phyloP scores from a whole-genome alignment of 83 land plant genomes.

The Picea mariana region DNA sequence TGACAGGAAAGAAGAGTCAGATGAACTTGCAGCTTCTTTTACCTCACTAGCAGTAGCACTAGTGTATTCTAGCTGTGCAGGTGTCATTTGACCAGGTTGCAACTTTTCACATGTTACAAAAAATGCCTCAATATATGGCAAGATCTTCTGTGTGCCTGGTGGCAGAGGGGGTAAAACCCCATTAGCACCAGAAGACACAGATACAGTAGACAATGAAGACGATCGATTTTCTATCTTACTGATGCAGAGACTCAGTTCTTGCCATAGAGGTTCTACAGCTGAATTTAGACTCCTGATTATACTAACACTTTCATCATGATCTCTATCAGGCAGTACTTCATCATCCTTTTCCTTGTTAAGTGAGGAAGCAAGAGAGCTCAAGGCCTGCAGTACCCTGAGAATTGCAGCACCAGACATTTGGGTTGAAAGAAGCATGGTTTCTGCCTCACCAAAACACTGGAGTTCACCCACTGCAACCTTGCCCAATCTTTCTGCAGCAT shows the following conservation, averaged over 20 bases:
- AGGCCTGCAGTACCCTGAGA: slow-evolving; percentile 85
- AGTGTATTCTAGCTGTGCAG: slow-evolving; percentile 45
- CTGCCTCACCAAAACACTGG: slow-evolving; percentile 68
- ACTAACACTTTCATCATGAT: slow-evolving; percentile 59
- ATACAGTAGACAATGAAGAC: slow-evolving; percentile 43
- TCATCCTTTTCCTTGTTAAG: slow-evolving; percentile 57
- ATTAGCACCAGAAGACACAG: slow-evolving; percentile 32
- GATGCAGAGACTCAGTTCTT: slow-evolving; percentile 84
- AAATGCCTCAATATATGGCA: slow-evolving; percentile 97
- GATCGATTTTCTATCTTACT: slow-evolving; percentile 84
- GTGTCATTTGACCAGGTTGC: slow-evolving; percentile 62
- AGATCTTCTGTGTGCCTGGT: slow-evolving; percentile 86
- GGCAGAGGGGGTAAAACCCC: slow-evolving; percentile 80
- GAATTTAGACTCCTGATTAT: slow-evolving; percentile 71
- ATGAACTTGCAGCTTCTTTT: slow-evolving; percentile 67
- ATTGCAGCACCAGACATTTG: slow-evolving; percentile 84
- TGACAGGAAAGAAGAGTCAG: slow-evolving; percentile 34
- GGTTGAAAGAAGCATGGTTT: slow-evolving; percentile 65
- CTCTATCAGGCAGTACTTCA: slow-evolving; percentile 46
- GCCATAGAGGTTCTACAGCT: slow-evolving; percentile 88
- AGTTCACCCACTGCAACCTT: slow-evolving; percentile 79
- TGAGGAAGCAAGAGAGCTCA: slow-evolving; percentile 78
- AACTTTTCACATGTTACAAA: slow-evolving; percentile 98
- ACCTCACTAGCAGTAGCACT: slow-evolving; percentile 62
- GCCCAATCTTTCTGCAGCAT: slow-evolving; percentile 70